Percentiles rank a stretch among this genome's conserved stretches.
Conservation (phyloP, 768 basidiomycete species). For the Neoboletus subvelutipes region DNA sequence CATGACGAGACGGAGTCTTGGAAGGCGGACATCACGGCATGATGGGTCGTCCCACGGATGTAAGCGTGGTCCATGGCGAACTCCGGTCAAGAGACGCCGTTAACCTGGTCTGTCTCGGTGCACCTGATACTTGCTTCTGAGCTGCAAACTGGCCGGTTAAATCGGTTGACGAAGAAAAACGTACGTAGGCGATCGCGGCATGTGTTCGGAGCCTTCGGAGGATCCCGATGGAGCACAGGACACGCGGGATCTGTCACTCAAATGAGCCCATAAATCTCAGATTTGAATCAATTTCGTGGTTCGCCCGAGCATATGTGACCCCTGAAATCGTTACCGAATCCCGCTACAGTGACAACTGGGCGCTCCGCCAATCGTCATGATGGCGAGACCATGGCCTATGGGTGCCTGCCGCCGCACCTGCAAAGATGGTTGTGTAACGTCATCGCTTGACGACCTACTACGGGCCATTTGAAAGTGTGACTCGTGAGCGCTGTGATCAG, state of each 20-base stretch:
- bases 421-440: background rate
- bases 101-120: background rate
- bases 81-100: conserved; percentile 23
- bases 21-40: conserved; percentile 32
- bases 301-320: conserved; percentile 15
- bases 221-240: conserved; percentile 21
- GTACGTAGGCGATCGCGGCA: conserved; percentile 23
- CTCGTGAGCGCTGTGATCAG: background rate
- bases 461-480: background rate
- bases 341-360: conserved; percentile 1
- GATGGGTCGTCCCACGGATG: conserved; percentile 27
- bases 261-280: conserved; percentile 31
- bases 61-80: conserved; percentile 13
- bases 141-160: conserved; percentile 14
- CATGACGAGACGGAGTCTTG: conserved; percentile 31
- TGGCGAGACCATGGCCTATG: background rate
- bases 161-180: conserved; percentile 12
- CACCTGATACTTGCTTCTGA: conserved; percentile 3
- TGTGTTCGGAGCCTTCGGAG: conserved; percentile 18
- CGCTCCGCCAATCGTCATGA: conserved; percentile 8
- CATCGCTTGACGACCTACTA: background rate
- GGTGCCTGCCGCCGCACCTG: background rate
- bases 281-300: conserved; percentile 21
- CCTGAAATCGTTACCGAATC: conserved; percentile 20
- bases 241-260: conserved; percentile 16